Conservation (phyloP, 345 rosid species). For the Citrus inodora region DNA sequence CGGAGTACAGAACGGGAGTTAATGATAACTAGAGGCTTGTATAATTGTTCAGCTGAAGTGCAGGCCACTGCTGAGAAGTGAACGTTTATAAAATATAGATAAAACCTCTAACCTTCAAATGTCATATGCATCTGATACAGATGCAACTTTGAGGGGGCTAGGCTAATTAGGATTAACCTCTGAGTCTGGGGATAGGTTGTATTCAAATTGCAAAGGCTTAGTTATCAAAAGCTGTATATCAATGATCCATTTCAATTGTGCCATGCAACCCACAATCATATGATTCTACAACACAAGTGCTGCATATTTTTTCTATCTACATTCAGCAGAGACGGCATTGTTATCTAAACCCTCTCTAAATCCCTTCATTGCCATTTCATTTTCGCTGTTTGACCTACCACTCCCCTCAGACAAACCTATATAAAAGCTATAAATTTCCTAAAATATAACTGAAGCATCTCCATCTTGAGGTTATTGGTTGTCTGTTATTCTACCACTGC, state of each 20-base stretch:
- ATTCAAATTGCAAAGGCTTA: not conserved
- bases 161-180: not conserved
- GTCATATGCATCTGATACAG: not conserved
- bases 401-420: not conserved
- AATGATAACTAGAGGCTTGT: not conserved
- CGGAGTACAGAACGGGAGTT: not conserved
- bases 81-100: not conserved
- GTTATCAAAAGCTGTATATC: not conserved
- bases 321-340: not conserved
- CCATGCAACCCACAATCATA: not conserved
- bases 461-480: not conserved
- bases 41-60: not conserved
- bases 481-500: not conserved
- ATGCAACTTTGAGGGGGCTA: not conserved
- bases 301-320: not conserved
- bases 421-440: not conserved
- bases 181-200: not conserved
- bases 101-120: not conserved
- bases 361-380: not conserved
- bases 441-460: not conserved
- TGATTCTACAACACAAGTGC: not conserved
- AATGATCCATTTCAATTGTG: not conserved
- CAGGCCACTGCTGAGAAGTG: not conserved
- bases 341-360: not conserved
- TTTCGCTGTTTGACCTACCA: not conserved